A percentile compares a stretch with the other conserved stretches of the same genome.
Conservation (phyloP, 1,139 yeast species). For the Pichia sp. region DNA sequence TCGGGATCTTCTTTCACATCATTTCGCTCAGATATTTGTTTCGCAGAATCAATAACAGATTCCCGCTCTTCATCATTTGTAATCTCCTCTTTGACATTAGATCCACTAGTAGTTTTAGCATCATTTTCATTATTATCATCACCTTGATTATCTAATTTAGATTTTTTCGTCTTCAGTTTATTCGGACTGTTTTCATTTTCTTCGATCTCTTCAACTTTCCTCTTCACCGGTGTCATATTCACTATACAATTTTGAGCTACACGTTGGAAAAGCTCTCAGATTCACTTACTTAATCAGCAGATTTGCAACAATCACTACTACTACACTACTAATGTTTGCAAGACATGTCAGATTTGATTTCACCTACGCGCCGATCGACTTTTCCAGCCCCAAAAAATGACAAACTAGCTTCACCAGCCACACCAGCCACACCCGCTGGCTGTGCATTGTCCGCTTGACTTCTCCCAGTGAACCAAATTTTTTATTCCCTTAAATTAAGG, state of each 20-base stretch:
- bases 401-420: too few relatives aligned
- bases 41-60: too few relatives aligned
- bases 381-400: too few relatives aligned
- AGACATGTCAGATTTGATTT: too few relatives aligned
- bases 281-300: too few relatives aligned
- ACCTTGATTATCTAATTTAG: not conserved
- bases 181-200: not conserved
- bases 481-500: not conserved
- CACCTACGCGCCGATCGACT: too few relatives aligned
- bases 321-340: too few relatives aligned
- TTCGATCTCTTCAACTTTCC: conserved; percentile 16
- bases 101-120: conserved; percentile 10
- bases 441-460: too few relatives aligned
- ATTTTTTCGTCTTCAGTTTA: not conserved
- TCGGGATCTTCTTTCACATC: conserved; percentile 9
- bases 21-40: conserved; percentile 9
- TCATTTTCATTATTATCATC: conserved; percentile 15
- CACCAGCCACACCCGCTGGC: too few relatives aligned
- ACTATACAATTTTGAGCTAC: not conserved
- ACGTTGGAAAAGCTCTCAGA: too few relatives aligned
- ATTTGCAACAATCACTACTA: too few relatives aligned
- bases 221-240: conserved; percentile 11
- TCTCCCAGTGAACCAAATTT: not conserved
- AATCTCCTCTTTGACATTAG: not conserved
- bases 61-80: not conserved